phyloP scores from a whole-genome alignment of 352 stramenopile species.

The Globisporangium middletonii region DNA sequence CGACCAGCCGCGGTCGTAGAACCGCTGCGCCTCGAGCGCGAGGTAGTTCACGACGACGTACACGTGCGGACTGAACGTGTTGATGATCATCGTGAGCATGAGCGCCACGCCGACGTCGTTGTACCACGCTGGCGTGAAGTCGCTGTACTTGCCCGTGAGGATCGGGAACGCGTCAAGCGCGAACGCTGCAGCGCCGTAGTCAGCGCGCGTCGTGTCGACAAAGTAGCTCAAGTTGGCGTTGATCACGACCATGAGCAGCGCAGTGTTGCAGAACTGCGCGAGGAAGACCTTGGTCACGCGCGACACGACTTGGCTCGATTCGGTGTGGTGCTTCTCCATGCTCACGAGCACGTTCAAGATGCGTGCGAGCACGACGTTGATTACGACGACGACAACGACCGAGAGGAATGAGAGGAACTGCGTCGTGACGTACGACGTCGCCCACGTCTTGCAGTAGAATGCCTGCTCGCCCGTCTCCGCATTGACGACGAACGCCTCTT shows the following conservation, averaged over 20 bases:
- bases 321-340: conserved; percentile 77
- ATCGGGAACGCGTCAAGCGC: conserved; percentile 34
- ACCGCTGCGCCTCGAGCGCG: conserved; percentile 40
- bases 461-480: conserved; percentile 22
- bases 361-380: conserved; percentile 61
- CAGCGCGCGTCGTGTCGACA: conserved; percentile 15
- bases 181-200: conserved; percentile 7
- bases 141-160: conserved; percentile 67
- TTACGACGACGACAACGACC: conserved; percentile 61
- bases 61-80: conserved; percentile 63
- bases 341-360: conserved; percentile 65
- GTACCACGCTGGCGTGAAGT: conserved; percentile 77
- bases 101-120: conserved; percentile 71
- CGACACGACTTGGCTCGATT: conserved; percentile 64
- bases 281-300: conserved; percentile 74
- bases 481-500: conserved; percentile 44
- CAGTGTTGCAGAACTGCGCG: conserved; percentile 80
- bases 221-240: conserved; percentile 81
- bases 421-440: conserved; percentile 60
- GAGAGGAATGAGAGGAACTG: conserved; percentile 56
- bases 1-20: conserved; percentile 52
- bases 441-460: conserved; percentile 65
- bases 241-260: conserved; percentile 67
- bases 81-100: conserved; percentile 83
- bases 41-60: conserved; percentile 59